Conservation (phyloP, 495 filamentous ascomycete genomes). For the Chaetomium fimeti region DNA sequence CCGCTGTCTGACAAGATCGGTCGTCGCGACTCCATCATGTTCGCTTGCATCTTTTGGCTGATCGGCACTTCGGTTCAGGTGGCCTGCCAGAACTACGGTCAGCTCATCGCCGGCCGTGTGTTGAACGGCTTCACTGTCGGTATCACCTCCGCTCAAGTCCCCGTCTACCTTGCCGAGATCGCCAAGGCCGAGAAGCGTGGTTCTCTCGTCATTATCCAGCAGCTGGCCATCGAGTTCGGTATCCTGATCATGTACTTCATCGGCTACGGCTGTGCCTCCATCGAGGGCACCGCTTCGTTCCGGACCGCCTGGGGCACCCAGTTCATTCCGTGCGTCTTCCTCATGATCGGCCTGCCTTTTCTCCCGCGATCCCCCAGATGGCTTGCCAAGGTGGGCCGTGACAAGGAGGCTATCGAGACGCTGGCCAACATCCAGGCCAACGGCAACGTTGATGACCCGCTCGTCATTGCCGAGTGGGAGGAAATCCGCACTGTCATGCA, state of each 20-base stretch:
- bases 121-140: slow-evolving; percentile 72
- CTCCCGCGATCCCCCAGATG: slow-evolving; percentile 70
- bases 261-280: slow-evolving; percentile 57
- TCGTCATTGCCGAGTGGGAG: slow-evolving; percentile 70
- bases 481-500: slow-evolving; percentile 62
- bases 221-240: slow-evolving; percentile 74
- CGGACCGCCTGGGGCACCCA: slow-evolving; percentile 72
- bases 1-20: slow-evolving; percentile 59
- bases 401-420: slow-evolving; percentile 63
- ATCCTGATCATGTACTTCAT: slow-evolving; percentile 52
- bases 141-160: slow-evolving; percentile 73
- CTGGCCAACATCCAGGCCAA: slow-evolving; percentile 69
- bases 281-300: slow-evolving; percentile 62
- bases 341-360: slow-evolving; percentile 65
- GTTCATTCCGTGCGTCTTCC: slow-evolving; percentile 62
- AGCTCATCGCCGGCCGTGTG: slow-evolving; percentile 67
- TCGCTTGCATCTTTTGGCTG: slow-evolving; percentile 69
- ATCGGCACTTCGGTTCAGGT: slow-evolving; percentile 67
- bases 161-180: slow-evolving; percentile 79
- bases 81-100: slow-evolving; percentile 56
- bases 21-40: slow-evolving; percentile 61
- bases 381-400: slow-evolving; percentile 67
- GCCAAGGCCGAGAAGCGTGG: slow-evolving; percentile 65
- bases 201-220: slow-evolving; percentile 70
- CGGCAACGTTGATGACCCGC: slow-evolving; percentile 62